Conservation (phyloP, 768 basidiomycete species). For the Suillus subluteus region DNA sequence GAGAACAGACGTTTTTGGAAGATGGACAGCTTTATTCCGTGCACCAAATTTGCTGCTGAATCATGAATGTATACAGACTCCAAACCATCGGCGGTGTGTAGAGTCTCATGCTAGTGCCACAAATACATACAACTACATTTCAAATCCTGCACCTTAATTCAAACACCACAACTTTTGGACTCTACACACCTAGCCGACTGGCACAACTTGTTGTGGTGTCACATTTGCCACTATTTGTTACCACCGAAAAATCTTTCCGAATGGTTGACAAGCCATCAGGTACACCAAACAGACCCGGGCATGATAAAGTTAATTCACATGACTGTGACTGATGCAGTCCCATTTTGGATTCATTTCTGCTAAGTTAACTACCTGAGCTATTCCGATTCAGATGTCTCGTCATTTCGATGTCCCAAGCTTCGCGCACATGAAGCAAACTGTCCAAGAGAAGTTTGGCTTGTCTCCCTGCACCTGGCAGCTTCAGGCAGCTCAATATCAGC, state of each 20-base stretch:
- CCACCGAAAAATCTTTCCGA: neutral
- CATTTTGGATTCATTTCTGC: neutral
- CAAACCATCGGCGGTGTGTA: no score
- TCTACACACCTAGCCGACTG: slow-evolving; percentile 3
- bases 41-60: no score
- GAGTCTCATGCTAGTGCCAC: neutral
- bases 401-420: neutral
- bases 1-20: no score
- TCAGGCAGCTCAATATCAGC: slow-evolving; percentile 9
- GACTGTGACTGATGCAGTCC: neutral
- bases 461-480: slow-evolving; percentile 10
- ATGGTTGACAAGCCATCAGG: neutral
- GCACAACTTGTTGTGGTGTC: no score
- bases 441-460: slow-evolving; percentile 10
- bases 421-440: neutral
- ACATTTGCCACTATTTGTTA: neutral
- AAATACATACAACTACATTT: neutral
- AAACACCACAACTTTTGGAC: neutral
- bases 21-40: no score
- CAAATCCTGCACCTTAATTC: neutral
- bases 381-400: neutral
- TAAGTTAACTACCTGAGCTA: neutral
- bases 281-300: neutral
- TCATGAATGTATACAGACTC: no score
- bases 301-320: no score